Evolutionary conservation across 371 early-diverging fungal genomes (phyloP), one percentile per base, ranked within the genome.

Genomic region (Lichtheimia ramosa): DNA sequence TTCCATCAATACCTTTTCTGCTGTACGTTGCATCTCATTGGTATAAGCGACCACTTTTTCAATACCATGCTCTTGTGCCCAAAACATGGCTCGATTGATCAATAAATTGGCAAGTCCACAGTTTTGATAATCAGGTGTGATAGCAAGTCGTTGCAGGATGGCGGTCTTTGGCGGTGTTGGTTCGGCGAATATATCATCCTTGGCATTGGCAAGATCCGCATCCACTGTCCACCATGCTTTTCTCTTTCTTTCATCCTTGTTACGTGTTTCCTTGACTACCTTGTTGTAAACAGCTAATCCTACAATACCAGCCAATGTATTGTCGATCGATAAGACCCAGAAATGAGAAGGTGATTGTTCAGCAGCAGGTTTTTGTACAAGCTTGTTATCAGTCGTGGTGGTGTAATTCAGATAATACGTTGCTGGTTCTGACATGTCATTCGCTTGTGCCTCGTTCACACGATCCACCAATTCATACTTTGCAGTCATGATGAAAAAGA

Each of bases 361-460:
- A 1, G 54, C 27, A 5, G 64, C 59, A 2, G 74, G 65, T 48
- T 56, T 39, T 49, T 75, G 77, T 56, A 83, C 69, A 12, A 65
- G n/a, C 43, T 69, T 67, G 5, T 80, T 71, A 8, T 67, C 55
- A n/a, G 62, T 62, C 20, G 59, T 61, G 54, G 64, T 69, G 43
- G 34, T 50, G 40, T 50, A 58, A n/a, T 74, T 72, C 21, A 80
- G 54, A 56, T 80, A 80, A 42, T 71, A 73, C 3, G 63, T 52
- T 24, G 75, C 75, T 2, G 75, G 75, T 43, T 80, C 81, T 1
- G 42, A 39, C n/a, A 80, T 54, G 43, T 80, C 81, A 23, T 75
- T 77, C 15, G 65, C 64, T 43, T 70, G 57, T 0, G 65, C 74
- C n/a, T 66, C 58, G 27, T 77, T 74, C 7, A 80, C 56, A 20